phyloP scores from a whole-genome alignment of 139 green algal species.

The Trebouxia sp. region DNA sequence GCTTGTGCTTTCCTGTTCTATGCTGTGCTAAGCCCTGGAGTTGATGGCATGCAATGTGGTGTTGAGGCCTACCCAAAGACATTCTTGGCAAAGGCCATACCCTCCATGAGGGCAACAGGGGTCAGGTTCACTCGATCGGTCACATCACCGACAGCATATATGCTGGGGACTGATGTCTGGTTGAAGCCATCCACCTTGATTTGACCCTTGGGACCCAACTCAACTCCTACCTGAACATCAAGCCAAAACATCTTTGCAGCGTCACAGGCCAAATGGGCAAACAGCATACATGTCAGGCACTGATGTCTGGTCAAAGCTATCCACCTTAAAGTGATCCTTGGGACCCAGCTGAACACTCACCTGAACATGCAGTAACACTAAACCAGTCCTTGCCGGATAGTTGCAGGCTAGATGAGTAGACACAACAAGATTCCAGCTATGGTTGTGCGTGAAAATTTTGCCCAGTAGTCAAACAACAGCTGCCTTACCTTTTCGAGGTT shows the following conservation, averaged over 20 bases:
- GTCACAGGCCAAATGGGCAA: not conserved
- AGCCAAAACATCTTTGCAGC: not conserved
- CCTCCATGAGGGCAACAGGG: conserved; percentile 96
- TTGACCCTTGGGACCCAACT: conserved; percentile 36
- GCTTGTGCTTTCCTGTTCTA: no score
- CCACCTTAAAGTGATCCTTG: no score
- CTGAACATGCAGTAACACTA: no score
- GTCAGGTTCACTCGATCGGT: conserved; percentile 94
- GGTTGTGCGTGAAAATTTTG: no score
- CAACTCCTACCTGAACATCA: conserved; percentile 28
- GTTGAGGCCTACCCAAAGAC: conserved; percentile 54
- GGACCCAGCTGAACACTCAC: no score
- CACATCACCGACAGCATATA: conserved; percentile 96
- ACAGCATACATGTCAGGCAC: not conserved
- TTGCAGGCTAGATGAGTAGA: no score
- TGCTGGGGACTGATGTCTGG: conserved; percentile 79
- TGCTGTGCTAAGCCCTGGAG: no score
- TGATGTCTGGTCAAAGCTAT: no score
- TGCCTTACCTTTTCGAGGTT: conserved; percentile 58
- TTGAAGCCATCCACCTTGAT: conserved; percentile 91
- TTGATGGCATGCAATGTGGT: no score
- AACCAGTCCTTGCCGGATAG: no score
- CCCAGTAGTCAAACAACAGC: no score
- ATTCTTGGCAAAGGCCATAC: conserved; percentile 86
- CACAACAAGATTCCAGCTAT: no score